Evolutionary conservation across 2,329 filamentous ascomycete genomes (phyloP).

Genomic region (Volutella citrinella): DNA sequence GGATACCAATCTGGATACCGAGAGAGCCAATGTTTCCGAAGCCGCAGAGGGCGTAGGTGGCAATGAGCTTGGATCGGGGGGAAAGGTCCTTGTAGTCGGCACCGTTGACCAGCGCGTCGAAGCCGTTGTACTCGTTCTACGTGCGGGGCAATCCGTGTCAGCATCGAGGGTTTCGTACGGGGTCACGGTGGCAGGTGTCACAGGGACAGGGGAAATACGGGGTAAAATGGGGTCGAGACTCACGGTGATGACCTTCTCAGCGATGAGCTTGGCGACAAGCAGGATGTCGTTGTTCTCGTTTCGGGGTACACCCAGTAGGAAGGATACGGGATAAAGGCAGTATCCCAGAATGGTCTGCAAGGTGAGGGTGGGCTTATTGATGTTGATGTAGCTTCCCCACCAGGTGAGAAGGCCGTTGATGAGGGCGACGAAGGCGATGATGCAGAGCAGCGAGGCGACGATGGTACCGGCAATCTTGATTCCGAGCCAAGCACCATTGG

Average conservation of each 20-base stretch:
- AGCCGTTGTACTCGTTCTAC: constrained; percentile 81
- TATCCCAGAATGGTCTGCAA: constrained; percentile 76
- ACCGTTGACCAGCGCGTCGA: constrained; percentile 55
- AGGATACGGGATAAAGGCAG: constrained; percentile 73
- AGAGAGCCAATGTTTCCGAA: constrained; percentile 86
- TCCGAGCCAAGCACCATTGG: constrained; percentile 81
- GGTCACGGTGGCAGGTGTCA: background rate
- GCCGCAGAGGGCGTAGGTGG: constrained; percentile 79
- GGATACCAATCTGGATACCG: constrained; percentile 85
- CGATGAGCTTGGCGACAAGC: constrained; percentile 75
- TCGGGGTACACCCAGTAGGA: constrained; percentile 74
- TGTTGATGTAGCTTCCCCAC: constrained; percentile 78
- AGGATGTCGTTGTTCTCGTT: constrained; percentile 62
- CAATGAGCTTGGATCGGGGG: constrained; percentile 73
- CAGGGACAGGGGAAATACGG: too few relatives aligned
- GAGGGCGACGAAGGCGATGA: constrained; percentile 73
- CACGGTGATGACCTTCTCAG: constrained; percentile 75
- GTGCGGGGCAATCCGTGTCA: constrained; percentile 1
- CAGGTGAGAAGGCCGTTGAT: constrained; percentile 76
- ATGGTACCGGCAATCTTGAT: constrained; percentile 87
- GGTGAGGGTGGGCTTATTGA: constrained; percentile 64
- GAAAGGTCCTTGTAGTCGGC: constrained; percentile 56
- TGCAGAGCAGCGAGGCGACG: constrained; percentile 73
- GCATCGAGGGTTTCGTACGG: background rate
- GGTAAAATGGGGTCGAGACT: constrained; percentile 30